Conservation (phyloP, 2,329 filamentous ascomycete genomes). For the Aspergillus fijiensis region DNA sequence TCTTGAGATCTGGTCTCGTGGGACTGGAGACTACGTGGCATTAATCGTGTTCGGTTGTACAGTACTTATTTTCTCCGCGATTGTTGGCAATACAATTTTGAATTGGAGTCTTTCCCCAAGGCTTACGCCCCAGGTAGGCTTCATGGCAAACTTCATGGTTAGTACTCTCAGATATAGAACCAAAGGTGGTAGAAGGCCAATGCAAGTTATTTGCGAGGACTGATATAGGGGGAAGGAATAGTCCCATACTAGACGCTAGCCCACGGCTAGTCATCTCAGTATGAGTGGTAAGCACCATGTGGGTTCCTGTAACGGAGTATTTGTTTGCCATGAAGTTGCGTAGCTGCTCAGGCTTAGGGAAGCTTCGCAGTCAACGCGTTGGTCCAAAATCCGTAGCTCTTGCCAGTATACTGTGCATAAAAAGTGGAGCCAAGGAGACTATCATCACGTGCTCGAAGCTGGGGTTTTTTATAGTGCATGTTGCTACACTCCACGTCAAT, state of each 20-base stretch:
- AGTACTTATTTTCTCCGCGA: neutral
- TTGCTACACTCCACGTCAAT: neutral
- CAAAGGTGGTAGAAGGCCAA: neutral
- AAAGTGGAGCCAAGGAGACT: neutral
- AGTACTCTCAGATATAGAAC: neutral
- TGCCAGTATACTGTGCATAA: neutral
- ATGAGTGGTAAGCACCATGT: neutral
- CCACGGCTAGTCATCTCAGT: neutral
- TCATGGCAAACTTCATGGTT: neutral
- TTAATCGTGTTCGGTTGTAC: neutral
- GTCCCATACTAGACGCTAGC: too few species aligned
- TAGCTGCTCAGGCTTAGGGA: neutral
- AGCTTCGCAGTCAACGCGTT: too few species aligned
- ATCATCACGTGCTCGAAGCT: neutral
- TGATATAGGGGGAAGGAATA: neutral
- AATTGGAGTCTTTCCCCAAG: neutral
- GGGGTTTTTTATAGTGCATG: neutral
- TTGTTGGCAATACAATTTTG: neutral
- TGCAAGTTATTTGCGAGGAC: neutral
- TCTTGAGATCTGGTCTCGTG: conserved; percentile 49
- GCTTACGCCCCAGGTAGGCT: neutral
- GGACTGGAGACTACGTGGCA: conserved; percentile 1
- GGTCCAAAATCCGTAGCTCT: too few species aligned
- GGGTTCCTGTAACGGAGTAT: neutral
- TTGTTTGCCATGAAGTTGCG: neutral